Percentiles rank a stretch among this genome's conserved stretches.
These are phyloP conservation scores for Podospora appendiculata DNA, from an alignment of 495 filamentous ascomycete genomes.

Conservation along the genomic window DNA sequence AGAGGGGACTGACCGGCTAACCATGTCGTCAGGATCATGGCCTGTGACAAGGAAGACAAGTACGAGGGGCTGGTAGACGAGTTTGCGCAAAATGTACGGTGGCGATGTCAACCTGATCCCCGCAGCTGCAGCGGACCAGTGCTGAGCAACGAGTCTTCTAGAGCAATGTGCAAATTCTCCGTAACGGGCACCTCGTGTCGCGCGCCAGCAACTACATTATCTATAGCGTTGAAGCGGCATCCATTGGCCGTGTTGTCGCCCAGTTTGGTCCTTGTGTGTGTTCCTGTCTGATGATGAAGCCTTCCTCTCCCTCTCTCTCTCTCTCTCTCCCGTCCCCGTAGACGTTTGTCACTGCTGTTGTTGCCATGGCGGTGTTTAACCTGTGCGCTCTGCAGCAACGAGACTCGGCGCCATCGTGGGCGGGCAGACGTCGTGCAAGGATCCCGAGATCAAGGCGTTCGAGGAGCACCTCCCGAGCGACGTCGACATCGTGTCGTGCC, in stretches of 20 bases:
- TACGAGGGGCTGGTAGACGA: conserved; percentile 69
- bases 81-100: conserved; percentile 61
- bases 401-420: conserved; percentile 91
- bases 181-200: conserved; percentile 92
- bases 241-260: conserved; percentile 76
- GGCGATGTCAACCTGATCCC: conserved; percentile 20
- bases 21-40: conserved; percentile 63
- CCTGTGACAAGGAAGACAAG: conserved; percentile 83
- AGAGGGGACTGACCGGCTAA: conserved; percentile 2
- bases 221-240: conserved; percentile 92
- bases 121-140: conserved; percentile 24
- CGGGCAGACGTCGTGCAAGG: conserved; percentile 97
- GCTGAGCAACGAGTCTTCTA: conserved; percentile 50
- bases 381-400: conserved; percentile 53
- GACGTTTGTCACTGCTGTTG: conserved; percentile 11
- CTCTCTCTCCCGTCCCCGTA: conserved; percentile 2
- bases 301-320: background rate
- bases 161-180: conserved; percentile 68
- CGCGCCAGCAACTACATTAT: conserved; percentile 93
- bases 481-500: conserved; percentile 91
- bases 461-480: conserved; percentile 80
- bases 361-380: background rate
- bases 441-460: conserved; percentile 90
- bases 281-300: conserved; percentile 1
- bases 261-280: conserved; percentile 83